Base-by-base conservation (phyloP, 176 grass and related monocot genomes). In the Oryza glaberrima region DNA sequence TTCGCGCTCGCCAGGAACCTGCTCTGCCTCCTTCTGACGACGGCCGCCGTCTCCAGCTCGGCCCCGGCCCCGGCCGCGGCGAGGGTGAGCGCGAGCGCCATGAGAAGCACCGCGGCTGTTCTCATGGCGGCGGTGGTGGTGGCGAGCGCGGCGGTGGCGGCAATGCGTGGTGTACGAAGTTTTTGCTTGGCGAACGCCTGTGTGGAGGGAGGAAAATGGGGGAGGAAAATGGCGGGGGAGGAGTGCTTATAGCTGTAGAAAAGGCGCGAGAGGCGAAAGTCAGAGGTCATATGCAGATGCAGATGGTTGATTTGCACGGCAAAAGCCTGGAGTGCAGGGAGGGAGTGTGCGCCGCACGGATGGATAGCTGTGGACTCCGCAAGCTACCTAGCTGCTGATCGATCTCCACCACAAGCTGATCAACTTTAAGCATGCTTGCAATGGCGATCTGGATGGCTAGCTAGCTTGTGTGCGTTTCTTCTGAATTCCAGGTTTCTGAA, bases 291-390 rank as follows among this genome's bases (percentile, higher is more conserved):
- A 71, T 68, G 67, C 52, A 77, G 56, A 3, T 67, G 73, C 54
- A 43, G 30, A 82, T 86, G 80, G 84, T 90, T 90, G 84, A 87
- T 86, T 90, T 87, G 75, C 70, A 87, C 84, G 89, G 89, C 81
- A 87, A 87, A 90, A 90, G 84, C 89, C 84, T 90, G 76, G 76
- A 90, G 84, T 90, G 89, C 11, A 65, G 89, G 81, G 80, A 60
- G 84, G 89, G 70, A 80, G 89, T 84, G 89, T 87, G 84, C 28
- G 41, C 11, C 4, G 16, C 69, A 87, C 87, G 35, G 30, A 32
- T 32, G 89, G 28, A 5, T 40, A 40, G 38, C 38, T 90, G 20
- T 63, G 80, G 73, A 4, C 73, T 82, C 73, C 73, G 78, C 88
- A 86, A 86, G 88, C 46, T 67, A 74, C 56, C 49, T 26, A n/a